Evolutionary conservation across 2,329 filamentous ascomycete genomes (phyloP).

Genomic region (Zalaria obscura): DNA sequence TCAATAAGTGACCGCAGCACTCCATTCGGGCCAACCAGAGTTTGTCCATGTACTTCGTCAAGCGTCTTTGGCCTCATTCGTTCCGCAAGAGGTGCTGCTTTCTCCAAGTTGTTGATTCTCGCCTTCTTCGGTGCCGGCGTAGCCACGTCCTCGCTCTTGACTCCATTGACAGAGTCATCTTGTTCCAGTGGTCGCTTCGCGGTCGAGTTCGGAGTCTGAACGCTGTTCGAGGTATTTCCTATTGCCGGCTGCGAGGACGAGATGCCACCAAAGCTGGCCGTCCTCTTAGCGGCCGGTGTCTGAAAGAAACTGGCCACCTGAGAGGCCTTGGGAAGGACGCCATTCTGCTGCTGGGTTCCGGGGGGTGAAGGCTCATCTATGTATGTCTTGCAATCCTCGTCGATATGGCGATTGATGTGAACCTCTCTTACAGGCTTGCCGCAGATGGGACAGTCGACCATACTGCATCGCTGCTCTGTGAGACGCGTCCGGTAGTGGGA

Average conservation of each 20-base stretch:
- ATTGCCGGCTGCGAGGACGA: not conserved
- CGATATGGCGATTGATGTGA: conserved; percentile 82
- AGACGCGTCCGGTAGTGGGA: not conserved
- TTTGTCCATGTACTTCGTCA: conserved; percentile 81
- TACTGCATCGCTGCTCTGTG: conserved; percentile 8
- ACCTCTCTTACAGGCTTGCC: conserved; percentile 53
- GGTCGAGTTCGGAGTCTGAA: not conserved
- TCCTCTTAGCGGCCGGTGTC: conserved; percentile 33
- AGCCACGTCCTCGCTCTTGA: conserved; percentile 2
- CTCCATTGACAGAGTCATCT: not conserved
- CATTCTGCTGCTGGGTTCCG: conserved; percentile 25
- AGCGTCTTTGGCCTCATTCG: conserved; percentile 78
- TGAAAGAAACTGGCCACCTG: conserved; percentile 41
- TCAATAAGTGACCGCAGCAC: conserved; percentile 79
- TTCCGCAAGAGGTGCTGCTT: conserved; percentile 75
- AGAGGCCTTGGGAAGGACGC: conserved; percentile 22
- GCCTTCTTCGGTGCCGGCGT: conserved; percentile 43
- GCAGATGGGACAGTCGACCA: conserved; percentile 74
- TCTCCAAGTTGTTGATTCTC: conserved; percentile 49
- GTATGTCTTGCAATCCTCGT: conserved; percentile 62
- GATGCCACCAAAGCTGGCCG: conserved; percentile 6
- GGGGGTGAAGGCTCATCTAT: conserved; percentile 39
- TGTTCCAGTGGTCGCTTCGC: conserved; percentile 2
- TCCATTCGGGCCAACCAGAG: conserved; percentile 74
- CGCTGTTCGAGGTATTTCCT: not conserved